Base-by-base conservation (phyloP, 2,329 filamentous ascomycete species). In the Xylariaceae sp. region DNA sequence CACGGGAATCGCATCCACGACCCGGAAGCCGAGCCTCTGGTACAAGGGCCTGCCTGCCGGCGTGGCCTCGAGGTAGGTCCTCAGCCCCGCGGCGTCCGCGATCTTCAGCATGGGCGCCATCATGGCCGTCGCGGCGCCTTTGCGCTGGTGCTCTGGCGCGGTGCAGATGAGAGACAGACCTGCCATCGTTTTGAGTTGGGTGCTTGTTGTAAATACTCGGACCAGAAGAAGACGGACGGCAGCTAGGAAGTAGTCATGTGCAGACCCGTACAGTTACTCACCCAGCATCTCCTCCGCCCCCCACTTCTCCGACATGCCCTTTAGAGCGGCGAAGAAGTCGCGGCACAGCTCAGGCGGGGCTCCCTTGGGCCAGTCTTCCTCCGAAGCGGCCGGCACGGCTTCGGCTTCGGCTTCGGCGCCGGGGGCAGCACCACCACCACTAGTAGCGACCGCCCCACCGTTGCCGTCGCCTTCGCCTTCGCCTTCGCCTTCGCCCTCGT, bases 31-130 rank as follows among this genome's bases (percentile, higher is more conserved):
- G 4, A 59, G 32, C 39, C 56, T 58, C 40, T 52, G 45, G 38
- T 66, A 66, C 11, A 66, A 16, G 8, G 52, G 53, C 32, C 49
- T 51, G 3, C 59, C 61, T 0, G 42, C 44, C 1, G 44, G 38
- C 7, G 61, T 62, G n/a, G 59, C 58, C 42, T 65, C 61, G 17
- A 65, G 49, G 36, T 60, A 63, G 1, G 46, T 42, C 34, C 43
- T 52, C 29, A 55, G 45, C 3, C 51, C 53, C 19, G 53, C 49
- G 3, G 37, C 30, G 35, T 64, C 60, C 5, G 60, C 59, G 10
- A 58, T 38, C 5, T 48, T 51, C n/a, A 64, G 42, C 32, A 57
- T 55, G 23, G 60, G 51, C 11, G 39, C 38, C 21, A 65, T 40
- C 15, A 65, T 37, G 23, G 53, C 54, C 24, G 39, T 52, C 2